Conservation (phyloP, 805 yeast genomes). For the Scheffersomyces stipitis region DNA sequence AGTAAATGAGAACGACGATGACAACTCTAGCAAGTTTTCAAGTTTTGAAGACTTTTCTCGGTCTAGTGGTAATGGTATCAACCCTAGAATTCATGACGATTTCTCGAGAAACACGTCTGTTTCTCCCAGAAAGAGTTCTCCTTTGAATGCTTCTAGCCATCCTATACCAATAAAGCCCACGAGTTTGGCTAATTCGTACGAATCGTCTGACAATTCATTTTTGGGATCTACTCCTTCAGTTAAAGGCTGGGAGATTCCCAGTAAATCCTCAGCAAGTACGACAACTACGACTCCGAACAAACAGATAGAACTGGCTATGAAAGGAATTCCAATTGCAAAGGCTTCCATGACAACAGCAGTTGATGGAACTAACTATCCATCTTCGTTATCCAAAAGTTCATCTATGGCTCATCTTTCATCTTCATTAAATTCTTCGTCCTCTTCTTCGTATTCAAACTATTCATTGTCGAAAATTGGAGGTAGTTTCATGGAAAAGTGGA, state of each 20-base stretch:
- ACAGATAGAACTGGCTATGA: conserved; percentile 13
- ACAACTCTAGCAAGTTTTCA: background rate
- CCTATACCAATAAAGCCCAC: conserved; percentile 5
- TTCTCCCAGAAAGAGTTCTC: background rate
- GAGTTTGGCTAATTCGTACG: background rate
- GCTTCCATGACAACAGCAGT: conserved; percentile 14
- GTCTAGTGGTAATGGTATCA: background rate
- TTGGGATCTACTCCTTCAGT: conserved; percentile 25
- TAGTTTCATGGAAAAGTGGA: conserved; percentile 48
- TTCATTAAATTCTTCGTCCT: conserved; percentile 38
- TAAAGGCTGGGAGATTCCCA: conserved; percentile 51
- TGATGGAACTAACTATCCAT: conserved; percentile 4
- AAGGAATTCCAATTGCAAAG: conserved; percentile 21
- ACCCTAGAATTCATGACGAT: background rate
- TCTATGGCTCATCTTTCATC: conserved; percentile 43
- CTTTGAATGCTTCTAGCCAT: background rate
- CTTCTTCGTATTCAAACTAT: conserved; percentile 37
- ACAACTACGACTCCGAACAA: conserved; percentile 12
- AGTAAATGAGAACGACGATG: background rate
- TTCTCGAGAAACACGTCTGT: background rate
- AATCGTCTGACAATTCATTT: conserved; percentile 8
- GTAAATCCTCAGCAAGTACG: conserved; percentile 31
- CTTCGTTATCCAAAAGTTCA: conserved; percentile 37
- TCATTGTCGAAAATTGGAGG: conserved; percentile 42
- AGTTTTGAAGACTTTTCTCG: background rate